These are phyloP conservation scores for Chaetoscypha palmicola DNA, from an alignment of 2,329 filamentous ascomycete species.

Conservation along the genomic window DNA sequence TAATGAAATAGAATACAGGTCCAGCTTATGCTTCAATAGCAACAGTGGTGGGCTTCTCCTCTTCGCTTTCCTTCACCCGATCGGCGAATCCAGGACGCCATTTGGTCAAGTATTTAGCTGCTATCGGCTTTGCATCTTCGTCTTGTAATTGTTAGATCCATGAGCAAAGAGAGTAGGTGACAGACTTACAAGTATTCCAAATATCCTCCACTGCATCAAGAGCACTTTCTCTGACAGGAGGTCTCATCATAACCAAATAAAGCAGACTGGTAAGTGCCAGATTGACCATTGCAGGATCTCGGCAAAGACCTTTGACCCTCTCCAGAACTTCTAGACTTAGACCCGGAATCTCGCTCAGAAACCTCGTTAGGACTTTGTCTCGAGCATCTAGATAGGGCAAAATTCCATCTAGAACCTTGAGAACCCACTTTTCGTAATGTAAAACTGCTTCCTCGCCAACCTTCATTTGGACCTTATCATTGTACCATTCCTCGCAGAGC, in stretches of 20 bases:
- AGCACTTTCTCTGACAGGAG: conserved; percentile 55
- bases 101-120: conserved; percentile 54
- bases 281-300: conserved; percentile 57
- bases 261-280: conserved; percentile 58
- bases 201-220: conserved; percentile 60
- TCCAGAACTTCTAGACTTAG: conserved; percentile 66
- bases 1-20: conserved; percentile 10
- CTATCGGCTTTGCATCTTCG: conserved; percentile 56
- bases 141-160: conserved; percentile 35
- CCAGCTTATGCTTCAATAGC: conserved; percentile 4
- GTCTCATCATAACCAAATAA: conserved; percentile 61
- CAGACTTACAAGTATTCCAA: conserved; percentile 55
- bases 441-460: conserved; percentile 41
- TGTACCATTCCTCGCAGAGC: conserved; percentile 98
- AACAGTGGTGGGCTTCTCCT: conserved; percentile 15
- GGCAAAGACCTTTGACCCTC: conserved; percentile 61
- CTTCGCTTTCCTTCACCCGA: conserved; percentile 15
- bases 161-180: conserved; percentile 1
- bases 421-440: conserved; percentile 73
- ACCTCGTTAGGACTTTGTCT: conserved; percentile 84
- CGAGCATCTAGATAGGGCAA: conserved; percentile 84
- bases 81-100: conserved; percentile 43
- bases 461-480: conserved; percentile 57
- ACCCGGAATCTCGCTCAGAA: conserved; percentile 84
- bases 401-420: conserved; percentile 81